phyloP scores from a whole-genome alignment of 306 rosid genomes.

The Lathyrus aphaca region DNA sequence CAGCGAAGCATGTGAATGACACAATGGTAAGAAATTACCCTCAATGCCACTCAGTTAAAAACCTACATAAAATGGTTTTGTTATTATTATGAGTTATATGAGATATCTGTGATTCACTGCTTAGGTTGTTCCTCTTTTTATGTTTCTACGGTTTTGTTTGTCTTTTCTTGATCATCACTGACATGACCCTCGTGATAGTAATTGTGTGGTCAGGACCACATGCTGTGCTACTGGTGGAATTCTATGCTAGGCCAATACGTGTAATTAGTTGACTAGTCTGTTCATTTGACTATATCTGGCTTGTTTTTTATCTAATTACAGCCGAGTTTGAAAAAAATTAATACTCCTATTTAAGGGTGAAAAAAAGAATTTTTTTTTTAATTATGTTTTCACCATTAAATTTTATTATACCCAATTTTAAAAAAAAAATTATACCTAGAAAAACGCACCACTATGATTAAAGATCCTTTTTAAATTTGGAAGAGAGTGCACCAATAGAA shows the following conservation, averaged over 20 bases:
- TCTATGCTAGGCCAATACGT: constrained; percentile 30
- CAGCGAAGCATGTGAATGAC: constrained; percentile 11
- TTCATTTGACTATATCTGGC: background rate
- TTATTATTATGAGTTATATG: constrained; percentile 32
- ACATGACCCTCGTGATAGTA: constrained; percentile 59
- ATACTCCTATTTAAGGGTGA: no score
- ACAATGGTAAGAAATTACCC: background rate
- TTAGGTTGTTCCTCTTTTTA: background rate
- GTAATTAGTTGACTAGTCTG: background rate
- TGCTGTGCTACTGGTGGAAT: background rate
- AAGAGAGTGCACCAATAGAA: no score
- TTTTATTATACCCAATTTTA: no score
- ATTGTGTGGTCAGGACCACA: constrained; percentile 42
- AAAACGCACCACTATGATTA: no score
- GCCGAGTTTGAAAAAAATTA: background rate
- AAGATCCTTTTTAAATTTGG: no score
- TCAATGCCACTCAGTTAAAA: constrained; percentile 38
- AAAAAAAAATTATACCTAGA: no score
- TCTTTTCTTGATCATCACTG: constrained; percentile 6
- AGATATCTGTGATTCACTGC: background rate
- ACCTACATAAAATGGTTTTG: constrained; percentile 32
- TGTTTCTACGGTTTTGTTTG: background rate
- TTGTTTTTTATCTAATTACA: background rate
- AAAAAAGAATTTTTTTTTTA: no score
- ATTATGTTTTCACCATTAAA: no score